Base-by-base conservation (phyloP, 2,329 filamentous ascomycete species). In the Stachybotrys elegans region DNA sequence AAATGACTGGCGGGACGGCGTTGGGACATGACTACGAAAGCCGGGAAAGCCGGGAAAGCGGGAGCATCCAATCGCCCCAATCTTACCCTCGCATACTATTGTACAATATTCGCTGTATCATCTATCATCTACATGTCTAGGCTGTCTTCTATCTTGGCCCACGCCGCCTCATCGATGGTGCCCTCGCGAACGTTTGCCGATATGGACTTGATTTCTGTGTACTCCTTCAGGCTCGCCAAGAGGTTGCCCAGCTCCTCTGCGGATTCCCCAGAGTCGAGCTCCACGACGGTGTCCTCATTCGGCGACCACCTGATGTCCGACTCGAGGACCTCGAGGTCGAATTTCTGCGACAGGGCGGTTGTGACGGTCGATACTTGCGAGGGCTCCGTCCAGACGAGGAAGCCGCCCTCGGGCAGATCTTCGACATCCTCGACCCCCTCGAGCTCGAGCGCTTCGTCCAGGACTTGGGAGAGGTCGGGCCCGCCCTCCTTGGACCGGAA, bases 261-360 rank as follows among this genome's bases (percentile, higher is more conserved):
- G 2, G 77, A 72, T 12, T 76, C 71, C 13, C 75, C 68, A 14
- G 77, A 73, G 46, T 84, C 76, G 31, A 91, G 55, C 7, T 71
- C 69, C 16, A 87, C 79, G 60, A 79, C 79, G 1, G 86, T 91
- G 49, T 95, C 90, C 56, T 84, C 80, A 48, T 92, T 93, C 0
- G 89, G 79, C 47, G 84, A 79, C 84, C 88, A 96, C 35, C 95
- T 76, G 42, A 96, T 92, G 44, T 94, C 88, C 16, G 82, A 81
- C 52, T 81, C 84, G 44, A 85, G 70, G 37, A 94, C 78, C 46
- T 84, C 78, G 48, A 94, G 65, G 1, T 73, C 78, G 17, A 87
- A 74, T 29, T 75, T 71, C 51, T 78, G 73, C 4, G 78, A 73
- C n/a, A 95, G 60, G 12, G 72, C 70, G 39, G 63, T 53, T 3